phyloP scores from a whole-genome alignment of 495 filamentous ascomycete species.

The Aspergillus leporis region DNA sequence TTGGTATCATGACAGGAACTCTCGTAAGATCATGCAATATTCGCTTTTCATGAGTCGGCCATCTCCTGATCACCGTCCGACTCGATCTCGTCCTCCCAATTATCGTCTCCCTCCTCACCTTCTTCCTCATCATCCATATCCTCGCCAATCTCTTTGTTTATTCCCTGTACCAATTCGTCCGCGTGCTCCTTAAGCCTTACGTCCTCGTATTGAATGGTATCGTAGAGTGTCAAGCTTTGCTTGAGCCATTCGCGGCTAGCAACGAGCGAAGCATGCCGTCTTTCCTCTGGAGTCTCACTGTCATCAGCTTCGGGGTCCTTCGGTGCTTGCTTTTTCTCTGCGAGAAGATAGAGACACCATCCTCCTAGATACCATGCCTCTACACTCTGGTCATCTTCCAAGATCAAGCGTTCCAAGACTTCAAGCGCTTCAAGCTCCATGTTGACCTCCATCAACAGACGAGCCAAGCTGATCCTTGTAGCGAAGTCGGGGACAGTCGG shows the following conservation, averaged over 20 bases:
- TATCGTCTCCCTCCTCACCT: conserved; percentile 46
- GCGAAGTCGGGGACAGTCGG: conserved; percentile 75
- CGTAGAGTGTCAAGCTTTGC: conserved; percentile 50
- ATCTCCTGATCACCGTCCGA: conserved; percentile 53
- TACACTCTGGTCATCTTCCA: conserved; percentile 88
- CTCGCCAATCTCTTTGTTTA: conserved; percentile 56
- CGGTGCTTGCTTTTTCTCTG: conserved; percentile 61
- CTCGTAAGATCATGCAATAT: conserved; percentile 24
- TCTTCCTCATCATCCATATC: conserved; percentile 55
- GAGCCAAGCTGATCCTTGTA: conserved; percentile 75
- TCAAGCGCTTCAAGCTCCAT: conserved; percentile 83
- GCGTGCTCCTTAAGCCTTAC: conserved; percentile 53
- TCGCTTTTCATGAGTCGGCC: conserved; percentile 42
- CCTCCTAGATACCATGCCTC: conserved; percentile 97
- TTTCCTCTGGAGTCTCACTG: conserved; percentile 33
- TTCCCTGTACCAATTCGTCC: conserved; percentile 56
- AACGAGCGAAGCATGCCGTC: conserved; percentile 40
- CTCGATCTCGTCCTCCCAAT: conserved; percentile 36
- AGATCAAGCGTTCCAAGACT: conserved; percentile 78
- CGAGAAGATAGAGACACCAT: conserved; percentile 80
- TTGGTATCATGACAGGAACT: conserved; percentile 37
- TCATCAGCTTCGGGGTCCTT: conserved; percentile 31
- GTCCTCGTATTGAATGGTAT: conserved; percentile 51
- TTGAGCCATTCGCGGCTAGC: conserved; percentile 56
- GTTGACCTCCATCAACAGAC: conserved; percentile 85